phyloP scores from a whole-genome alignment of 441 rosid genomes.

The Rhodomyrtus psidioides region DNA sequence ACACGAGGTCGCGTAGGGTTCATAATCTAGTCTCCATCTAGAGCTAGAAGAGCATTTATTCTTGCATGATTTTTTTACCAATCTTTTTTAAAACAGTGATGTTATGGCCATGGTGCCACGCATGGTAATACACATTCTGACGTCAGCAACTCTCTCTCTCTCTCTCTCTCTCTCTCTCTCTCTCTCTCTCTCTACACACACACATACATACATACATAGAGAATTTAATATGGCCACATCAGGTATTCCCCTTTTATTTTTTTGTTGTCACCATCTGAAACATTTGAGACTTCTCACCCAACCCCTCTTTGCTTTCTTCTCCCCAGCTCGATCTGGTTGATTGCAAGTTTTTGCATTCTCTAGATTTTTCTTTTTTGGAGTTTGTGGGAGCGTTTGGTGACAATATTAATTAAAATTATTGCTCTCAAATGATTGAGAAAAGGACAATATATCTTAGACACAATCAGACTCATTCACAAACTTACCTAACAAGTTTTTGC shows the following conservation, averaged over 20 bases:
- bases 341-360: neutral
- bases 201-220: neutral
- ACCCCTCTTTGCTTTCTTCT: neutral
- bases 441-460: neutral
- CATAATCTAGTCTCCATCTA: neutral
- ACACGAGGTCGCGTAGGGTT: no score
- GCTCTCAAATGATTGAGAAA: neutral
- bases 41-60: neutral
- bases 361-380: neutral
- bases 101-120: neutral
- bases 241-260: neutral
- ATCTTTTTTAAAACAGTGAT: neutral
- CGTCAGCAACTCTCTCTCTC: neutral
- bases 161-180: no score
- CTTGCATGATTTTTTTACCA: neutral
- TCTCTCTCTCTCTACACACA: no score
- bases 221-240: neutral
- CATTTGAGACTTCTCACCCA: neutral
- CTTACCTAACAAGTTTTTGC: neutral
- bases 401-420: neutral
- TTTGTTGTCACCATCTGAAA: neutral
- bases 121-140: neutral
- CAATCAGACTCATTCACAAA: neutral
- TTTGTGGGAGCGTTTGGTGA: neutral
- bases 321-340: neutral